phyloP scores from a whole-genome alignment of 2,329 filamentous ascomycete species.

The Venturia oleaginea region DNA sequence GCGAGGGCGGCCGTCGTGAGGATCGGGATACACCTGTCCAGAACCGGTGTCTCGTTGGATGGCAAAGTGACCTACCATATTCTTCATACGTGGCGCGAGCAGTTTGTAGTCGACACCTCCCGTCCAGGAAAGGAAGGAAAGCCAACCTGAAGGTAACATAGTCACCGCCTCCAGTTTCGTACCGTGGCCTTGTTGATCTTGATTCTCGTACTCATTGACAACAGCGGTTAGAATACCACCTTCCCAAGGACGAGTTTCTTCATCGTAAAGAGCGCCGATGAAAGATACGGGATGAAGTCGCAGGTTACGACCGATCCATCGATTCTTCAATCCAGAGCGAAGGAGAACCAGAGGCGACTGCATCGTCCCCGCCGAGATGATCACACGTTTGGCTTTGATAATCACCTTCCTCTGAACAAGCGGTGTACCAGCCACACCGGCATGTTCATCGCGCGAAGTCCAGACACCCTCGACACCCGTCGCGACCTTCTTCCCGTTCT shows the following conservation, averaged over 20 bases:
- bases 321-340: constrained; percentile 72
- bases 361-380: constrained; percentile 68
- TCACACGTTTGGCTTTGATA: constrained; percentile 70
- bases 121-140: constrained; percentile 58
- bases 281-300: constrained; percentile 65
- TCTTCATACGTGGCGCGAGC: constrained; percentile 56
- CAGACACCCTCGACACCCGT: constrained; percentile 66
- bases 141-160: constrained; percentile 62
- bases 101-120: constrained; percentile 63
- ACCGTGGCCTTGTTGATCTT: constrained; percentile 73
- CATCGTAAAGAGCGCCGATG: constrained; percentile 53
- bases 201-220: constrained; percentile 68
- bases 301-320: constrained; percentile 72
- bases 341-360: constrained; percentile 68
- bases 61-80: constrained; percentile 63
- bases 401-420: constrained; percentile 51
- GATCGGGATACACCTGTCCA: constrained; percentile 62
- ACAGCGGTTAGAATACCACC: constrained; percentile 73
- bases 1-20: constrained; percentile 52
- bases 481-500: constrained; percentile 46
- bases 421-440: constrained; percentile 46
- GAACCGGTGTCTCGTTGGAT: constrained; percentile 67
- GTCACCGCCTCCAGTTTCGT: constrained; percentile 67
- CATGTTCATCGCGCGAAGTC: constrained; percentile 59
- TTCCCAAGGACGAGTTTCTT: constrained; percentile 55